phyloP scores from a whole-genome alignment of 805 yeast genomes.

The Sugiyamaella lignohabitans region DNA sequence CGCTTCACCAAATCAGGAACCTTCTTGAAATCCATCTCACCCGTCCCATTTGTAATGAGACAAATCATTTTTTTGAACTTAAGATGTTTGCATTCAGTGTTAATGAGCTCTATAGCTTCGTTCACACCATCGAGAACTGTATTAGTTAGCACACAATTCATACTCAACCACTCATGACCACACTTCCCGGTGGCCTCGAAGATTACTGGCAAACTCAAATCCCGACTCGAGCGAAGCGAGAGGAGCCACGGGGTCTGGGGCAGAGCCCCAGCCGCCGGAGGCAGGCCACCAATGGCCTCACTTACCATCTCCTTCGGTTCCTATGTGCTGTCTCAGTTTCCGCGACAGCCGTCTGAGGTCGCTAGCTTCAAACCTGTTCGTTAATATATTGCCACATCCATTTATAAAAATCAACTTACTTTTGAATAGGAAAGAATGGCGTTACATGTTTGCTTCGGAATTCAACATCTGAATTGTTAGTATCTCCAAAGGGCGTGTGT shows the following conservation, averaged over 20 bases:
- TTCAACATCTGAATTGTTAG: background rate
- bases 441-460: background rate
- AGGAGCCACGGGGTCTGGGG: no score
- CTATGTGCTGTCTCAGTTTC: background rate
- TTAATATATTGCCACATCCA: no score
- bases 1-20: conserved; percentile 6
- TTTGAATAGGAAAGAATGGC: background rate
- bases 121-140: conserved; percentile 24
- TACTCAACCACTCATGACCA: no score
- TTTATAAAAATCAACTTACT: no score
- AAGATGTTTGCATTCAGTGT: conserved; percentile 19
- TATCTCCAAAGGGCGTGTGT: background rate
- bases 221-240: no score
- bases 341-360: no score
- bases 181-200: no score
- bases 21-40: conserved; percentile 8
- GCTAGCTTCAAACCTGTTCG: no score
- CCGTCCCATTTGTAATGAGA: conserved; percentile 30
- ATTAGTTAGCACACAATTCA: background rate
- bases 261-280: no score
- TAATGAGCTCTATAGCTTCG: conserved; percentile 34
- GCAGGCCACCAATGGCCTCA: no score
- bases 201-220: no score
- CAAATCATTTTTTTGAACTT: conserved; percentile 36
- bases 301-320: conserved; percentile 3